Evolutionary conservation across 805 yeast genomes (phyloP).

Genomic region (Lachancea nothofagi): DNA sequence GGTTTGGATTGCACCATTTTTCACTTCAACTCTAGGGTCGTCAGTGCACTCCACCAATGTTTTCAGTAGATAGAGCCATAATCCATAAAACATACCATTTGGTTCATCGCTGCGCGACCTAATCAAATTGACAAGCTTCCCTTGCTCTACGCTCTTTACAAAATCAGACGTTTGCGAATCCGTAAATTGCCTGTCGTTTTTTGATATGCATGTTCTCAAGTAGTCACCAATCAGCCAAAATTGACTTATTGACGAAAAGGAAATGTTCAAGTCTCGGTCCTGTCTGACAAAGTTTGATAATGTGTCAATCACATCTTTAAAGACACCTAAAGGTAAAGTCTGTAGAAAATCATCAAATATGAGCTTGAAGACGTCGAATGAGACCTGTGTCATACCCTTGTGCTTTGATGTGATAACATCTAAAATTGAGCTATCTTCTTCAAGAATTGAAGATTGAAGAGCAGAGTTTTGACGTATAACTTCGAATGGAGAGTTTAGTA

Average conservation of each 20-base stretch:
- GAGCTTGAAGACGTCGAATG: constrained; percentile 78
- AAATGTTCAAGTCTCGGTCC: constrained; percentile 68
- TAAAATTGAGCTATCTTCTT: constrained; percentile 24
- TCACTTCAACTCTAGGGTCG: constrained; percentile 70
- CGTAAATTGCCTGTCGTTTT: constrained; percentile 1
- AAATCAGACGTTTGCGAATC: constrained; percentile 7
- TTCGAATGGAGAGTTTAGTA: constrained; percentile 52
- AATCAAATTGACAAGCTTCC: constrained; percentile 28
- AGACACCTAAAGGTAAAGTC: constrained; percentile 59
- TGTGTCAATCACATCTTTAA: constrained; percentile 63
- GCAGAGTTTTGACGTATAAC: constrained; percentile 29
- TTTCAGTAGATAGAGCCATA: constrained; percentile 62
- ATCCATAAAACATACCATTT: constrained; percentile 32
- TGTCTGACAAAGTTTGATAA: constrained; percentile 70
- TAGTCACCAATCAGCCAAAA: constrained; percentile 90
- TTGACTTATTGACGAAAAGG: constrained; percentile 85
- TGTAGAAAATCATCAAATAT: constrained; percentile 81
- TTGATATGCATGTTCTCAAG: constrained; percentile 33
- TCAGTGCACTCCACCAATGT: constrained; percentile 57
- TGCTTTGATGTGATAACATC: constrained; percentile 43
- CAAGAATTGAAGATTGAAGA: constrained; percentile 22
- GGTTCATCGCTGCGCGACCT: constrained; percentile 17
- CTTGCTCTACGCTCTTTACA: constrained; percentile 8
- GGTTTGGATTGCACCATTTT: constrained; percentile 87
- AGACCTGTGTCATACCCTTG: constrained; percentile 47